phyloP scores from a whole-genome alignment of 1,284 basidiomycete genomes.

The Mycosarcoma maydis region DNA sequence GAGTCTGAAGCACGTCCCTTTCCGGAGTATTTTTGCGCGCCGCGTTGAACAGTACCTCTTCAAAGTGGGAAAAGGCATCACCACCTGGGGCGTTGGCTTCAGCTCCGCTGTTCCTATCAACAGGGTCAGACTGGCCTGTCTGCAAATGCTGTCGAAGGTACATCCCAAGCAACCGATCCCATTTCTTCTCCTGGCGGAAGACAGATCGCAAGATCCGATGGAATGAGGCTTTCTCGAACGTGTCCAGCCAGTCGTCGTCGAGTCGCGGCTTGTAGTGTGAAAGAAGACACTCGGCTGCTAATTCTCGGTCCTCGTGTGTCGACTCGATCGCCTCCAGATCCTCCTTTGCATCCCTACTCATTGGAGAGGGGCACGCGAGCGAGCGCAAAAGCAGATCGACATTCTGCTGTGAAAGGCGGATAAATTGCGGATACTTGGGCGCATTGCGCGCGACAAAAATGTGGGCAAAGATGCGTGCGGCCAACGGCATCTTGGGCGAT shows the following conservation, averaged over 20 bases:
- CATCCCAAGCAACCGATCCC: slow-evolving; percentile 70
- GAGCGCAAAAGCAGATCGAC: slow-evolving; percentile 81
- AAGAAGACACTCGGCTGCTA: slow-evolving; percentile 93
- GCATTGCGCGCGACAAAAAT: slow-evolving; percentile 97
- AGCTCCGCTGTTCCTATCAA: background rate
- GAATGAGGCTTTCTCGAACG: slow-evolving; percentile 87
- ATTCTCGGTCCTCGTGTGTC: slow-evolving; percentile 90
- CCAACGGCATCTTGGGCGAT: slow-evolving; percentile 20
- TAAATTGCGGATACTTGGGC: slow-evolving; percentile 93
- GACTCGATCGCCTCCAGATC: slow-evolving; percentile 18
- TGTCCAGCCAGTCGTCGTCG: slow-evolving; percentile 74
- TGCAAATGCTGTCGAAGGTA: slow-evolving; percentile 34
- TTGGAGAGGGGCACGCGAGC: slow-evolving; percentile 81
- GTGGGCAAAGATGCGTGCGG: slow-evolving; percentile 77
- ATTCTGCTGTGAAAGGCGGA: slow-evolving; percentile 76
- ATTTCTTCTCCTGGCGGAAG: slow-evolving; percentile 79
- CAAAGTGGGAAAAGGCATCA: slow-evolving; percentile 39
- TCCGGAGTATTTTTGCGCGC: slow-evolving; percentile 11
- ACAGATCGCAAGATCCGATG: slow-evolving; percentile 85
- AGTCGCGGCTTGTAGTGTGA: slow-evolving; percentile 88
- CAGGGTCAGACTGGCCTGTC: background rate
- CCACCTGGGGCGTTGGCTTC: slow-evolving; percentile 2
- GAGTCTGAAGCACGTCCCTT: slow-evolving; percentile 4
- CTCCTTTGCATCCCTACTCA: slow-evolving; percentile 59
- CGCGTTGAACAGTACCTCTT: slow-evolving; percentile 44